Conservation (phyloP, 73 alveolate species). For the Paramecium pentaurelia region DNA sequence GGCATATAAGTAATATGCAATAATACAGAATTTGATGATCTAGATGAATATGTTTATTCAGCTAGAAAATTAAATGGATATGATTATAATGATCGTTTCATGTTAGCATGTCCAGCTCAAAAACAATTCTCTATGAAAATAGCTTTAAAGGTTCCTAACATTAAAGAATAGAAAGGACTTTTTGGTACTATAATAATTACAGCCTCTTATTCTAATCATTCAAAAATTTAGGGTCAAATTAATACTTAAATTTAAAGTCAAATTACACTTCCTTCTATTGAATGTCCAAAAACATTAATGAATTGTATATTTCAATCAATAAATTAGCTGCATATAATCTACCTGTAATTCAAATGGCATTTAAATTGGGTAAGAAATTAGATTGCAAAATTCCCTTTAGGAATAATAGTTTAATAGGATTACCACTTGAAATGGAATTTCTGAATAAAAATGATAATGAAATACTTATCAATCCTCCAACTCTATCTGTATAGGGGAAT, state of each 20-base stretch:
- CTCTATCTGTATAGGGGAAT: background rate
- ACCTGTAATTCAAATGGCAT: slow-evolving; percentile 40
- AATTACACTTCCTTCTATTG: slow-evolving; percentile 25
- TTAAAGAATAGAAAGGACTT: background rate
- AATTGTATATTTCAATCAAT: background rate
- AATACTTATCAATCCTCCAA: background rate
- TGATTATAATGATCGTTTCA: slow-evolving; percentile 51
- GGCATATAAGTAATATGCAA: background rate
- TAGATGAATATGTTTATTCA: slow-evolving; percentile 50
- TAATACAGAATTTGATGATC: slow-evolving; percentile 54
- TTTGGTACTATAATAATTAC: slow-evolving; percentile 30
- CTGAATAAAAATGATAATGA: background rate
- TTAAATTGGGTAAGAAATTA: slow-evolving; percentile 41
- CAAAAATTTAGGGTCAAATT: background rate
- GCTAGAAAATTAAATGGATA: slow-evolving; percentile 48
- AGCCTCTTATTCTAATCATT: slow-evolving; percentile 12
- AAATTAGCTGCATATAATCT: background rate
- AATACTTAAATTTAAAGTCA: background rate
- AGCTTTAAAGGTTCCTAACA: slow-evolving; percentile 59
- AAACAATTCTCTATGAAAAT: slow-evolving; percentile 3
- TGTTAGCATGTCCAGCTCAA: slow-evolving; percentile 46
- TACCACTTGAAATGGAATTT: background rate
- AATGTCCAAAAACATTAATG: slow-evolving; percentile 28
- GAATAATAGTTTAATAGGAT: background rate
- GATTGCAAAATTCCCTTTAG: slow-evolving; percentile 55